A percentile compares a stretch with the other conserved stretches of the same genome.
Evolutionary conservation across 495 filamentous ascomycete species (phyloP).

Genomic region (Tuber umbilicatum): DNA sequence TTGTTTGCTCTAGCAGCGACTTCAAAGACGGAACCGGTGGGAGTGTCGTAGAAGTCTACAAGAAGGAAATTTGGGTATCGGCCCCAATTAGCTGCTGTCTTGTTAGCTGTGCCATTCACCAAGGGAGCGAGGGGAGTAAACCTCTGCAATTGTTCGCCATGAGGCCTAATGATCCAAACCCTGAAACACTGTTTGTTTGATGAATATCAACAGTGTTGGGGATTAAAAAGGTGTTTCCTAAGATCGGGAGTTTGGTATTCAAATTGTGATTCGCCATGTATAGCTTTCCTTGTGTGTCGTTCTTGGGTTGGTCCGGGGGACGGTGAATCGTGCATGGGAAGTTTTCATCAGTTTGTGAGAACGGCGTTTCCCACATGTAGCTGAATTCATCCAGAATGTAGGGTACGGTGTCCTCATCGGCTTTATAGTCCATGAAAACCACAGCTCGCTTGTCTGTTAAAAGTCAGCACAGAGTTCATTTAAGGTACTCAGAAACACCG

Average conservation of each 20-base stretch:
- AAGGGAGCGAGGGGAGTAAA: slow-evolving; percentile 42
- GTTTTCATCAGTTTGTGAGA: slow-evolving; percentile 56
- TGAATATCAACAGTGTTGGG: slow-evolving; percentile 63
- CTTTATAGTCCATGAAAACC: slow-evolving; percentile 74
- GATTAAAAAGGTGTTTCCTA: slow-evolving; percentile 58
- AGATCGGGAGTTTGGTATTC: slow-evolving; percentile 62
- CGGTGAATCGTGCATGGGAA: slow-evolving; percentile 68
- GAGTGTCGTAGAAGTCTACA: slow-evolving; percentile 58
- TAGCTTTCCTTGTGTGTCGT: slow-evolving; percentile 56
- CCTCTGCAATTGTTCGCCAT: slow-evolving; percentile 63
- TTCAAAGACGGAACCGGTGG: slow-evolving; percentile 76
- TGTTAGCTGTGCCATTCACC: slow-evolving; percentile 5
- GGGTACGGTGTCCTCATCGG: slow-evolving; percentile 67
- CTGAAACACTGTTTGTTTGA: slow-evolving; percentile 61
- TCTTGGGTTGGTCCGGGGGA: slow-evolving; percentile 54
- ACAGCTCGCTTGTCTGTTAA: slow-evolving; percentile 51
- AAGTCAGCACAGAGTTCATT: not conserved
- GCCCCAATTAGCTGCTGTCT: slow-evolving; percentile 51
- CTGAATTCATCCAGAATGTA: slow-evolving; percentile 70
- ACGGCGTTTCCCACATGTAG: slow-evolving; percentile 71
- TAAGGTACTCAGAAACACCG: slow-evolving; percentile 48
- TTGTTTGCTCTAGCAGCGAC: slow-evolving; percentile 81
- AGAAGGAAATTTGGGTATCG: slow-evolving; percentile 78
- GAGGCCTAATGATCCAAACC: slow-evolving; percentile 62
- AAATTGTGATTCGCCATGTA: slow-evolving; percentile 94